phyloP scores from a whole-genome alignment of 1,139 yeast genomes.

The Suhomyces kunorum region DNA sequence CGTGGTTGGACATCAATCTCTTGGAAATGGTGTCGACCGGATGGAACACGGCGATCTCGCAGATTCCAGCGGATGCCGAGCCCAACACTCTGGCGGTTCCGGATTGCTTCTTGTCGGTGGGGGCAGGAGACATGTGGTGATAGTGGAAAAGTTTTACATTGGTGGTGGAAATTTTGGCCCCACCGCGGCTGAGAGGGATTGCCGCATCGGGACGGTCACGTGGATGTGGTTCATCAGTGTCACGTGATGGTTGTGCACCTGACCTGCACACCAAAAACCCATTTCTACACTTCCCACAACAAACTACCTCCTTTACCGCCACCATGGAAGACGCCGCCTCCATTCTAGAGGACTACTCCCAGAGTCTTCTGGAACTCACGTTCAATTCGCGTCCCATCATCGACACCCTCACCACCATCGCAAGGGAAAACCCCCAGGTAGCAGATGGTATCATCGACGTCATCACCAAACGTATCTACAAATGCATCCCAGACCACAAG shows the following conservation, averaged over 20 bases:
- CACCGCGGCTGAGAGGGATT: conserved; percentile 18
- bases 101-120: conserved; percentile 78
- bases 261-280: not conserved
- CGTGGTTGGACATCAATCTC: conserved; percentile 94
- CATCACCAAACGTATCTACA: conserved; percentile 59
- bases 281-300: not conserved
- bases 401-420: conserved; percentile 79
- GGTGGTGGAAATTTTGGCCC: conserved; percentile 13
- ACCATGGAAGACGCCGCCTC: conserved; percentile 13
- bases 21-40: conserved; percentile 98
- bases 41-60: conserved; percentile 95
- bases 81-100: conserved; percentile 92
- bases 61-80: conserved; percentile 95
- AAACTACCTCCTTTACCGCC: not conserved
- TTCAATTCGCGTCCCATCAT: conserved; percentile 90
- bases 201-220: conserved; percentile 7
- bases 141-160: conserved; percentile 6
- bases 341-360: conserved; percentile 56
- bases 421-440: conserved; percentile 74
- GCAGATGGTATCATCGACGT: conserved; percentile 80
- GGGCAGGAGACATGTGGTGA: conserved; percentile 49
- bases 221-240: no score
- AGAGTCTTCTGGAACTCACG: conserved; percentile 72
- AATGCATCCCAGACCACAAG: conserved; percentile 72
- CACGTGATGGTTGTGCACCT: conserved; percentile 1